phyloP scores from a whole-genome alignment of 768 basidiomycete species.

The Mycena sanguinolenta region DNA sequence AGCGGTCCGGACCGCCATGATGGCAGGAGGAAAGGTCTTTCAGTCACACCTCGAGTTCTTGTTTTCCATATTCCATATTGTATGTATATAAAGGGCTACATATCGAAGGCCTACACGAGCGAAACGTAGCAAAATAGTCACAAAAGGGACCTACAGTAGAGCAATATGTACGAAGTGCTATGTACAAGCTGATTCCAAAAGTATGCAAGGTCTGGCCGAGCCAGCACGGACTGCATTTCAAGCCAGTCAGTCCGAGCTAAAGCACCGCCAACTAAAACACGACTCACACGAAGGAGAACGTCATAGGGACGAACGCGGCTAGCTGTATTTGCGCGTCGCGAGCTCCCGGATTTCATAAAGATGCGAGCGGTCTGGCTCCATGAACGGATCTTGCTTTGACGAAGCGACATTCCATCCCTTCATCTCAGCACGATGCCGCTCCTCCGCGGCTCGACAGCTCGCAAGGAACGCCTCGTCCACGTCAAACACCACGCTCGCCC shows the following conservation, averaged over 20 bases:
- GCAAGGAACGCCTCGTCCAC: slow-evolving; percentile 82
- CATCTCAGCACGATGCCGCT: slow-evolving; percentile 87
- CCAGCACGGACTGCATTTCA: not conserved
- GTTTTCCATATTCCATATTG: slow-evolving; percentile 41
- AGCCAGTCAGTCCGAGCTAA: slow-evolving; percentile 10
- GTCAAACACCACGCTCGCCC: slow-evolving; percentile 83
- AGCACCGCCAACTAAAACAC: slow-evolving; percentile 30
- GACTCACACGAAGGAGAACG: slow-evolving; percentile 13
- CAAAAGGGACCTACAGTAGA: slow-evolving; percentile 26
- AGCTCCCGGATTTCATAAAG: slow-evolving; percentile 88
- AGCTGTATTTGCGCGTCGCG: slow-evolving; percentile 86
- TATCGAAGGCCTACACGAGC: slow-evolving; percentile 43
- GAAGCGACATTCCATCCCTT: slow-evolving; percentile 77
- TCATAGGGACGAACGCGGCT: slow-evolving; percentile 19
- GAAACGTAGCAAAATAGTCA: slow-evolving; percentile 30
- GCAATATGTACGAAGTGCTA: slow-evolving; percentile 27
- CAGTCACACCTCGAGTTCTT: not conserved
- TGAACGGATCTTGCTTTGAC: slow-evolving; percentile 52
- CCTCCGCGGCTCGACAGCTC: slow-evolving; percentile 82
- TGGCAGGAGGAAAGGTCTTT: slow-evolving; percentile 14
- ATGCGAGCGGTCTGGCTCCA: slow-evolving; percentile 70
- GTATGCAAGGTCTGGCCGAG: not conserved
- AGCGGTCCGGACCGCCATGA: slow-evolving; percentile 48
- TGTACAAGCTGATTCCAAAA: slow-evolving; percentile 34
- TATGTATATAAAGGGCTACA: slow-evolving; percentile 48